Base-by-base conservation (phyloP, 2,329 filamentous ascomycete genomes). In the Stachybotrys echinatus region DNA sequence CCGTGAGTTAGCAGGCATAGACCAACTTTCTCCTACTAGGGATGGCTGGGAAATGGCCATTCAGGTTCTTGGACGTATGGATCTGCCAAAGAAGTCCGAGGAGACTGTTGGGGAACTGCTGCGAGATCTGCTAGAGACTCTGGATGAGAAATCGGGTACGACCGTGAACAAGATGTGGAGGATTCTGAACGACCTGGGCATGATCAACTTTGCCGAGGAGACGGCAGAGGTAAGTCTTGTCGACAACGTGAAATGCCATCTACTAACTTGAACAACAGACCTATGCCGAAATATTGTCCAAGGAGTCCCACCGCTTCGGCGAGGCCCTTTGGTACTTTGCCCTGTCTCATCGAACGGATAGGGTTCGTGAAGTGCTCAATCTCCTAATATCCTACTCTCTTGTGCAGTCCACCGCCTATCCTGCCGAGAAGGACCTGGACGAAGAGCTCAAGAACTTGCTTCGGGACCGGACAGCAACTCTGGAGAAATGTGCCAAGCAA, bases 1-100 rank as follows among this genome's bases (percentile, higher is more conserved):
- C 0, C 77, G 84, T 47, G 77, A 80, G 21, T 65, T 92, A 19
- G 76, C 86, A 27, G 76, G 76, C 52, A 76, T 77, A 53, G 74
- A 78, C 48, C 71, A 75, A 20, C 63, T 83, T 44, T 70, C 70
- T 1, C 59, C 70, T 3, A 61, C 68, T 14, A 74, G 79, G 37
- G 85, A 92, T 58, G 92, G 92, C 8, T 97, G 92, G 92, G 90
- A 96, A 70, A 72, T 96, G 62, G 88, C 91, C 0, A 84, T 96
- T 42, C 83, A 90, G 52, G 80, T 96, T 12, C 75, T 96, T 43
- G 88, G 88, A 10, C 83, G 92, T 48, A 79, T 97, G 63, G 87
- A 95, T 61, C 84, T 91, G 52, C 74, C 79, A 1, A 75, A 82
- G 45, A 79, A 81, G 46, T 88, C 88, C 7, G 85, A 88, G 61